Evolutionary conservation across 1,139 yeast species (phyloP), one percentile per base, ranked within the genome.

Genomic region (Pneumocystis sp.): DNA sequence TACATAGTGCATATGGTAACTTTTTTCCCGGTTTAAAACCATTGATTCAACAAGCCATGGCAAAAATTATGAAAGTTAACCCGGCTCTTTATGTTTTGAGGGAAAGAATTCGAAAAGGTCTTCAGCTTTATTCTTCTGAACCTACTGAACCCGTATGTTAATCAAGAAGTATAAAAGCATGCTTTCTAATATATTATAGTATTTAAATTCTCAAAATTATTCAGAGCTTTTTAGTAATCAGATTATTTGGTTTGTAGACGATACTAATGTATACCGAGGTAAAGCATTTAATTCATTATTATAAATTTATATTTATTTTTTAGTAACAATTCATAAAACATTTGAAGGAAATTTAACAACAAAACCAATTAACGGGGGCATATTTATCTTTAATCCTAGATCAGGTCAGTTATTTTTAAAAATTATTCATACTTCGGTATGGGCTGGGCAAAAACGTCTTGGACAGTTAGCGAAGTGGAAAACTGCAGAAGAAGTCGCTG

Each of bases 401-500:
- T 83, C 93, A 3, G 97, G 97, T 42, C 96, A 91, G 73, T 76
- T 93, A 61, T 90, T 87, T 73, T 79, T 93, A 76, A 90, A 89
- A 73, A 83, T 93, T 65, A 89, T 95, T 68, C 98, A 93, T 72
- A 89, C 96, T 0, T 87, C 96, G 7, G 96, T 90, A 1, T 95
- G 97, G 96, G 86, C 96, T 1, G 99, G 99, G 19, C 97, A 95
- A 74, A 91, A 90, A 72, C 86, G 97, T 71, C 80, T 93, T 70
- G 89, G 96, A 39, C 97, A 93, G 74, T 78, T 95, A 68, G 95
- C 97, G 0, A 93, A 93, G 74, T 95, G 98, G 98, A 93, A 93
- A 74, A 86, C 97, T 1, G 98, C 98, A 0, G 99, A 95, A 76
- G 98, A 93, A 76, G 96, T 90, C 35, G 93, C 96, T 12, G 96